phyloP scores from a whole-genome alignment of 164 flowering plant species.

The Litsea cubeba region DNA sequence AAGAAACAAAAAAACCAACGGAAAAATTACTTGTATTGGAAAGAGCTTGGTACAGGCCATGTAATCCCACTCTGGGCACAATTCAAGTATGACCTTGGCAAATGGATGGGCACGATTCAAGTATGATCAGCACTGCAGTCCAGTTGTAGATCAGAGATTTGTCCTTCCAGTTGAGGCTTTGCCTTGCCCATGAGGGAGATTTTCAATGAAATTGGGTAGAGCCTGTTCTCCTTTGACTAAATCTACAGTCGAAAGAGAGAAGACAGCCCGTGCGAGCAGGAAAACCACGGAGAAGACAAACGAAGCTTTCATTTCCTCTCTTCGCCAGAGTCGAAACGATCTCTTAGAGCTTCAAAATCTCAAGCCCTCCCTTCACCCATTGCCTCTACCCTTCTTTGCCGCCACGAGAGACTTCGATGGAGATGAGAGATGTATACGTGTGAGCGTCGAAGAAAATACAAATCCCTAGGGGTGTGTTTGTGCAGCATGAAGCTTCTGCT shows the following conservation, averaged over 20 bases:
- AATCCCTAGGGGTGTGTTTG: too few relatives aligned
- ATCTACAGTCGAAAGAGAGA: slow-evolving; percentile 2
- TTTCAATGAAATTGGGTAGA: slow-evolving; percentile 52
- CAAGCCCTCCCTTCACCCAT: too few relatives aligned
- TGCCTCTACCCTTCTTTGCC: too few relatives aligned
- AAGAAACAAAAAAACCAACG: too few relatives aligned
- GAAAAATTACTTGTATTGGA: too few relatives aligned
- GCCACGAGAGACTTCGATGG: too few relatives aligned
- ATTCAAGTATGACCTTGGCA: slow-evolving; percentile 28
- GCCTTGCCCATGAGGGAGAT: slow-evolving; percentile 39
- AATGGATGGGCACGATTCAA: slow-evolving; percentile 43
- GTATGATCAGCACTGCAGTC: slow-evolving; percentile 49
- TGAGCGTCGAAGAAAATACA: too few relatives aligned
- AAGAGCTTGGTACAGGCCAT: slow-evolving; percentile 34
- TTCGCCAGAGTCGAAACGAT: too few relatives aligned
- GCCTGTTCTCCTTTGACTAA: slow-evolving; percentile 57
- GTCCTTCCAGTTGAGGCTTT: slow-evolving; percentile 50
- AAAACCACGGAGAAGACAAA: slow-evolving; percentile 6
- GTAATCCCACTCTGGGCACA: slow-evolving; percentile 32
- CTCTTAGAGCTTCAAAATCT: too few relatives aligned
- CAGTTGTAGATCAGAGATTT: slow-evolving; percentile 17
- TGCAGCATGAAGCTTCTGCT: too few relatives aligned
- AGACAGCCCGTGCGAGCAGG: slow-evolving; percentile 2
- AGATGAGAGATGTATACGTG: too few relatives aligned
- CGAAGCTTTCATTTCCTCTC: slow-evolving; percentile 2